These are phyloP conservation scores for Candida loeiensis DNA, from an alignment of 805 yeast genomes.

Conservation along the genomic window DNA sequence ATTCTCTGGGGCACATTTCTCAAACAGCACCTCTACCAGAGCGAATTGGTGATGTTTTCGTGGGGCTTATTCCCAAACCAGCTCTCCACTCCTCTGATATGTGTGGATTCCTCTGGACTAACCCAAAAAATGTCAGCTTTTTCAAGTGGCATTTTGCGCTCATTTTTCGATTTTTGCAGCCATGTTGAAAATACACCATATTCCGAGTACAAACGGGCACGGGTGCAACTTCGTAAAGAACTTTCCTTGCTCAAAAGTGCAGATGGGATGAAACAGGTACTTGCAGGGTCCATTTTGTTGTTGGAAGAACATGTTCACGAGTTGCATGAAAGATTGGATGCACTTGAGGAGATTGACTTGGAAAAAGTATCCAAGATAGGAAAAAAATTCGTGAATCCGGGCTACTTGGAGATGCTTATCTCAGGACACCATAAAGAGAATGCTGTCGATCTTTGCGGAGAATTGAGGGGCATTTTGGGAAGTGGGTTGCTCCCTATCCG, in stretches of 20 bases:
- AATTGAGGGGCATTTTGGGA: too few relatives aligned
- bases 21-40: constrained; percentile 45
- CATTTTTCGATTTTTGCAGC: neutral
- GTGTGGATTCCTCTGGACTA: constrained; percentile 55
- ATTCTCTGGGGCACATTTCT: constrained; percentile 44
- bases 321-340: constrained; percentile 52
- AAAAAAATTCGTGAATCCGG: constrained; percentile 23
- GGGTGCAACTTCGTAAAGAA: constrained; percentile 45
- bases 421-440: constrained; percentile 44
- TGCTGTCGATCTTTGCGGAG: constrained; percentile 14
- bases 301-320: constrained; percentile 57
- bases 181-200: constrained; percentile 25
- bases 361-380: constrained; percentile 31
- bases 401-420: constrained; percentile 39
- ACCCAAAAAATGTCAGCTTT: constrained; percentile 34
- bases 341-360: constrained; percentile 47
- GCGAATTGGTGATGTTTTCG: constrained; percentile 51
- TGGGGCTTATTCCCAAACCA: constrained; percentile 56
- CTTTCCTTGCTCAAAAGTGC: constrained; percentile 43
- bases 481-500: neutral
- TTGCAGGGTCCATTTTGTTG: constrained; percentile 47
- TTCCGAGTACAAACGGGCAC: constrained; percentile 40
- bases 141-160: constrained; percentile 27
- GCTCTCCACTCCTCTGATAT: constrained; percentile 52
- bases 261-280: constrained; percentile 46